Percentiles rank a stretch among this genome's conserved stretches.
phyloP scores from a whole-genome alignment of 140 eudicot species.

The Stevia rebaudiana region DNA sequence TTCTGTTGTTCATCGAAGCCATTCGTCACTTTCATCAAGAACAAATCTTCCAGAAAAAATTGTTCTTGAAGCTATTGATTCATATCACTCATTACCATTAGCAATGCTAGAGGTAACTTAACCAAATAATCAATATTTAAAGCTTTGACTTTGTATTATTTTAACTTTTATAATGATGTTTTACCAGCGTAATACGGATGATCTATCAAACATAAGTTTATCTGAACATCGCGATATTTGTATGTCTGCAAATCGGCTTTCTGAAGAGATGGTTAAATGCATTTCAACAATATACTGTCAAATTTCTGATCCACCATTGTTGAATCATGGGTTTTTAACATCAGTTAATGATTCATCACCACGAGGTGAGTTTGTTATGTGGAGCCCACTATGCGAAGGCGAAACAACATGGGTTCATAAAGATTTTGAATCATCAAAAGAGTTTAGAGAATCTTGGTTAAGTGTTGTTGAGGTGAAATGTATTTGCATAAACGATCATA shows the following conservation, averaged over 20 bases:
- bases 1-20: constrained; percentile 56
- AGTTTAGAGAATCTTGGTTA: constrained; percentile 45
- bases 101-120: constrained; percentile 67
- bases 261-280: constrained; percentile 82
- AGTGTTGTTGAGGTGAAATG: constrained; percentile 52
- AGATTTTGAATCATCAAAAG: constrained; percentile 36
- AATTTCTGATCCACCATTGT: constrained; percentile 60
- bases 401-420: constrained; percentile 28
- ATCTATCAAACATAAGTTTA: constrained; percentile 34
- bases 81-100: constrained; percentile 68
- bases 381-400: constrained; percentile 46
- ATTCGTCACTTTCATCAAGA: constrained; percentile 55
- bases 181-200: constrained; percentile 39
- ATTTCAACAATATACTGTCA: constrained; percentile 57
- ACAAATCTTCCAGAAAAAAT: constrained; percentile 35
- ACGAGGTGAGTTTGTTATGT: constrained; percentile 26
- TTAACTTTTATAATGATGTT: constrained; percentile 12
- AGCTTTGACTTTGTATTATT: background rate
- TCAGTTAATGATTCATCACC: constrained; percentile 46
- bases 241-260: constrained; percentile 61
- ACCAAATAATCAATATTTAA: background rate
- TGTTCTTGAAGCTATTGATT: constrained; percentile 43
- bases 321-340: constrained; percentile 32
- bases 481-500: constrained; percentile 35
- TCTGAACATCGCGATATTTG: constrained; percentile 38